Percentiles rank a stretch among this genome's conserved stretches.
phyloP scores from a whole-genome alignment of 1,284 basidiomycete species.

The Earliella scabrosa region DNA sequence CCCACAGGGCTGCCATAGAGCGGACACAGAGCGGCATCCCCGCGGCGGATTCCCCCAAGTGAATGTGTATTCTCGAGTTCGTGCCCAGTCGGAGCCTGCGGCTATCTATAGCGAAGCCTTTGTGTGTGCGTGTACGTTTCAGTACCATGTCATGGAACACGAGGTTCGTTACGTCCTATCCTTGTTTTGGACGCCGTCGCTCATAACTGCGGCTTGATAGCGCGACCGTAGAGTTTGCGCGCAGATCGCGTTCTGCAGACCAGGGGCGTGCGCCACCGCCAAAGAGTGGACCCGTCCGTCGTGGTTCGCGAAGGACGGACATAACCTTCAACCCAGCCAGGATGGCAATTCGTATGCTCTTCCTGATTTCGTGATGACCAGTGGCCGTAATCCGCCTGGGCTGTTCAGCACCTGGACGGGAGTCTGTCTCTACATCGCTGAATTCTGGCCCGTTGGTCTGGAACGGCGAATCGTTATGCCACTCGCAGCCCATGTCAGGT shows the following conservation, averaged over 20 bases:
- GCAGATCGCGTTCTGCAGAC: slow-evolving; percentile 10
- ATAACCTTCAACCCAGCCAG: not conserved
- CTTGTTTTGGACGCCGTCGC: slow-evolving; percentile 2
- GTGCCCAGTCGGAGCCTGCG: not conserved
- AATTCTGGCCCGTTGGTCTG: no score
- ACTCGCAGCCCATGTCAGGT: not conserved
- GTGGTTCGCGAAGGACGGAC: not conserved
- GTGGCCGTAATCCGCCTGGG: not conserved
- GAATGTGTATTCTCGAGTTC: slow-evolving; percentile 12
- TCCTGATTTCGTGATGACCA: not conserved
- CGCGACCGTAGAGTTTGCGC: not conserved
- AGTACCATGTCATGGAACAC: not conserved
- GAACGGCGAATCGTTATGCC: not conserved
- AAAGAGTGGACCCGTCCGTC: not conserved
- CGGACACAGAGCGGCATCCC: slow-evolving; percentile 13
- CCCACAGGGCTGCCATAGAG: not conserved
- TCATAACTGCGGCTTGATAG: slow-evolving; percentile 7
- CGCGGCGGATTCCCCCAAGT: slow-evolving; percentile 12
- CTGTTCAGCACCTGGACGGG: not conserved
- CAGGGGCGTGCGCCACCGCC: slow-evolving; percentile 2
- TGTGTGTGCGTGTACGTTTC: not conserved
- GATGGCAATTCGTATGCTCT: not conserved
- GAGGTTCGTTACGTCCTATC: slow-evolving; percentile 11
- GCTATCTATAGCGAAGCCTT: not conserved
- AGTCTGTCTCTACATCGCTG: not conserved